A percentile compares a stretch with the other conserved stretches of the same genome.
Conservation (phyloP, 345 rosid genomes). For the Arabidopsis suecica region DNA sequence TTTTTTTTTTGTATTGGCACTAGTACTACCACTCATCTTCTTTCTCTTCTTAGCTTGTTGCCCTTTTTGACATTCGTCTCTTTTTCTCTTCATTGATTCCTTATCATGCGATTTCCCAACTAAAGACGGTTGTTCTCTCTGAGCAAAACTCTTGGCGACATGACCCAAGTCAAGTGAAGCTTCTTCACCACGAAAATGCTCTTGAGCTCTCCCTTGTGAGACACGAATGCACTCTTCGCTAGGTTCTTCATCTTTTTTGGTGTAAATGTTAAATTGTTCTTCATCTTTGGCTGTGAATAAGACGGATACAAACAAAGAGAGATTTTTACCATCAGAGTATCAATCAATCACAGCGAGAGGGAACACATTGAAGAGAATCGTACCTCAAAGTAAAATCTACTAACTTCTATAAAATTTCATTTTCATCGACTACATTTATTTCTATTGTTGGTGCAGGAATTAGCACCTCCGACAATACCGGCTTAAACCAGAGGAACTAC, state of each 20-base stretch:
- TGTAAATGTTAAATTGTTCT: too few species aligned
- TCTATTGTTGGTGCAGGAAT: too few species aligned
- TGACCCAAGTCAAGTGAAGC: constrained; percentile 81
- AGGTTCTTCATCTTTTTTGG: constrained; percentile 45
- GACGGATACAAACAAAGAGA: constrained; percentile 25
- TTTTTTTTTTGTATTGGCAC: constrained; percentile 11
- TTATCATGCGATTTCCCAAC: constrained; percentile 79
- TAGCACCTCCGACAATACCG: too few species aligned
- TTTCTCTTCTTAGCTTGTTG: constrained; percentile 51
- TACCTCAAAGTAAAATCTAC: constrained; percentile 54
- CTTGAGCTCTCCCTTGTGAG: constrained; percentile 90
- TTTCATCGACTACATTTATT: too few species aligned
- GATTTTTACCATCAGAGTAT: neutral
- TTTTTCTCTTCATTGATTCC: constrained; percentile 87
- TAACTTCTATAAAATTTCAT: too few species aligned
- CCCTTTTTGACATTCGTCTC: constrained; percentile 64
- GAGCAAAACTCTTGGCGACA: constrained; percentile 94
- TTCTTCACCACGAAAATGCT: constrained; percentile 84
- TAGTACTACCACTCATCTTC: constrained; percentile 29
- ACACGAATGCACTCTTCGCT: constrained; percentile 87
- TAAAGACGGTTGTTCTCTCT: constrained; percentile 88
- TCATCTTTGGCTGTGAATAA: constrained; percentile 61
- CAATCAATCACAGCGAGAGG: neutral
- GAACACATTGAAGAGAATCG: constrained; percentile 1
- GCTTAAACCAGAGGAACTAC: too few species aligned